Base-by-base conservation (phyloP, 768 basidiomycete genomes). In the Baorangia bicolor region DNA sequence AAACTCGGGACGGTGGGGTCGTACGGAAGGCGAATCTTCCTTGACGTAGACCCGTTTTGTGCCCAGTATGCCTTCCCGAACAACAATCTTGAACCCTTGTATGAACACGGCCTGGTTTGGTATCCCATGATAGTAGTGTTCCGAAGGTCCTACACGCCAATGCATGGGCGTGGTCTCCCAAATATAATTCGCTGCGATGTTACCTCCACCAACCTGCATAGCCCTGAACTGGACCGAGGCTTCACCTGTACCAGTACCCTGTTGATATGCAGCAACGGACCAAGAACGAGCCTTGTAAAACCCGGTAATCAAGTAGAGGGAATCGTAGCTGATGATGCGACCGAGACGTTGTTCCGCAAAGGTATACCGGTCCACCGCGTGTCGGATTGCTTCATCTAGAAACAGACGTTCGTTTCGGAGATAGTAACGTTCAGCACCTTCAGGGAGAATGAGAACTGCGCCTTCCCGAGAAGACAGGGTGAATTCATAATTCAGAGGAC, bases 361-460 rank as follows among this genome's bases (percentile, higher is more conserved):
- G 3, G 46, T 47, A 48, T 71, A 74, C 72, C 73, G 73, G 9
- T 59, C 55, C 27, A 49, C 51, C 5, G 63, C 69, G 25, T 71
- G 51, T 39, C 39, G 13, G 18, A 55, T 54, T 1, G 68, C 69
- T 39, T 65, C 57, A 13, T 63, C 56, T 20, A 56, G 42, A 27
- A 73, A 68, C 5, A 27, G 31, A 33, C 27, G 38, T 27, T 64
- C 44, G 2, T 69, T 64, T n/a, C 53, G 57, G n/a, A 71, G 60
- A 40, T 67, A 60, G 23, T 60, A 53, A 21, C 59, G 59, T 31
- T 50, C 49, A 1, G 69, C 66, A 2, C 72, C 74, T 38, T 70
- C 61, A 1, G 74, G 72, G 13, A 74, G 63, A n/a, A 66, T 56
- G 6, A 74, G 55, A 6, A 73, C 52, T 13, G 74, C 69, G 5